Evolutionary conservation across 495 filamentous ascomycete genomes (phyloP).

Genomic region (Penicillium waksmanii): DNA sequence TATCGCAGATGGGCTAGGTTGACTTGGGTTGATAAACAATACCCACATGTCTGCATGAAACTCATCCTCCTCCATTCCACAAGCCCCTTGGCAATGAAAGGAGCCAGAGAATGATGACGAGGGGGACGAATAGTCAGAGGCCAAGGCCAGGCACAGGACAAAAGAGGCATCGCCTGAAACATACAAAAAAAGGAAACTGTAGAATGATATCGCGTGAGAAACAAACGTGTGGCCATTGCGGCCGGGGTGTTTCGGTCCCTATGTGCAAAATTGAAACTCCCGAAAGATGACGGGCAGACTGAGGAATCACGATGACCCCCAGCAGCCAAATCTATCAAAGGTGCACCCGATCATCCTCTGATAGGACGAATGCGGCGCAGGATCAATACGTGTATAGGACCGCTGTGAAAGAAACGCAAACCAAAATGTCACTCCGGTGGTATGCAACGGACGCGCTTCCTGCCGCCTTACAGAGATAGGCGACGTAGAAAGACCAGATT

Average conservation of each 20-base stretch:
- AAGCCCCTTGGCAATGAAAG: no score
- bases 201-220: neutral
- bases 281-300: neutral
- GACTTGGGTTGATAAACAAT: no score
- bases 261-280: neutral
- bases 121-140: no score
- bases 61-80: no score
- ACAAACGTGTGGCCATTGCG: neutral
- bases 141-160: neutral
- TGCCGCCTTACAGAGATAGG: neutral
- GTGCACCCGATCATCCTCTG: conserved; percentile 4
- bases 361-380: conserved; percentile 5
- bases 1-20: no score
- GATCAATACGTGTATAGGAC: conserved; percentile 12
- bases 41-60: no score
- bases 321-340: neutral
- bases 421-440: conserved; percentile 17
- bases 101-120: no score
- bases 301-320: neutral
- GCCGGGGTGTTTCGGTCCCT: neutral
- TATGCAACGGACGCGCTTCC: conserved; percentile 15
- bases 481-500: neutral
- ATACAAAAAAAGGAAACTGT: neutral
- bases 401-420: conserved; percentile 7
- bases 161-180: neutral